phyloP scores from a whole-genome alignment of 768 basidiomycete genomes.

The Lactarius hengduanensis region DNA sequence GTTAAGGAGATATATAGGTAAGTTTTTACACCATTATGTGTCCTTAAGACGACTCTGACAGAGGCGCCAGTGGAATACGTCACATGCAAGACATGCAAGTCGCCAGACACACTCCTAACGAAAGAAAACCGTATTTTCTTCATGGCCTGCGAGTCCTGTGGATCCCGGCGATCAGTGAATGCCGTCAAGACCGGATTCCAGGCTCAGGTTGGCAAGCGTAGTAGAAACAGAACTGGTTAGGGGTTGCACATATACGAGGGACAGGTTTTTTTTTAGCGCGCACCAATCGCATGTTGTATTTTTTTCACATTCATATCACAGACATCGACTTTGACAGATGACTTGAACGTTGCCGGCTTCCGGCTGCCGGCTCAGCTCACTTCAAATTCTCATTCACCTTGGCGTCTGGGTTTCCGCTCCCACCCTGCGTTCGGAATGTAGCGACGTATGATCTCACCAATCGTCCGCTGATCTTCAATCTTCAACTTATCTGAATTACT shows the following conservation, averaged over 20 bases:
- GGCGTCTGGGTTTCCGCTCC: constrained; percentile 16
- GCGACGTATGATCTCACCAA: constrained; percentile 26
- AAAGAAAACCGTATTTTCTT: constrained; percentile 99
- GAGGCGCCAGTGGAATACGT: constrained; percentile 83
- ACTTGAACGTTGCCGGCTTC: constrained; percentile 12
- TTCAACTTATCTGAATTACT: constrained; percentile 25
- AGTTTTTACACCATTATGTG: constrained; percentile 34
- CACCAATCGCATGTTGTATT: constrained; percentile 28
- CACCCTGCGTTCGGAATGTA: constrained; percentile 18
- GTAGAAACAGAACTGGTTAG: constrained; percentile 74
- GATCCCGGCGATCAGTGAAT: constrained; percentile 87
- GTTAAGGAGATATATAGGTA: constrained; percentile 92
- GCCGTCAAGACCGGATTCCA: constrained; percentile 99
- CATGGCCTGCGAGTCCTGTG: constrained; percentile 91
- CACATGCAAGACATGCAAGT: constrained; percentile 99
- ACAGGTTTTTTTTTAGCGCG: constrained; percentile 22
- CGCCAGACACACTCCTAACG: constrained; percentile 91
- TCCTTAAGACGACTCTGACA: constrained; percentile 8
- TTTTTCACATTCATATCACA: constrained; percentile 22
- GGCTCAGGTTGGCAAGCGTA: constrained; percentile 88
- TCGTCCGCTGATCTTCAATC: constrained; percentile 28
- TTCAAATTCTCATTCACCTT: constrained; percentile 19
- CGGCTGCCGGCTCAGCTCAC: constrained; percentile 17
- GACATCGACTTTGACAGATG: constrained; percentile 26
- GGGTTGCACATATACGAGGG: constrained; percentile 18